Evolutionary conservation across 768 basidiomycete genomes (phyloP).

Genomic region (Albatrellus ellisii): DNA sequence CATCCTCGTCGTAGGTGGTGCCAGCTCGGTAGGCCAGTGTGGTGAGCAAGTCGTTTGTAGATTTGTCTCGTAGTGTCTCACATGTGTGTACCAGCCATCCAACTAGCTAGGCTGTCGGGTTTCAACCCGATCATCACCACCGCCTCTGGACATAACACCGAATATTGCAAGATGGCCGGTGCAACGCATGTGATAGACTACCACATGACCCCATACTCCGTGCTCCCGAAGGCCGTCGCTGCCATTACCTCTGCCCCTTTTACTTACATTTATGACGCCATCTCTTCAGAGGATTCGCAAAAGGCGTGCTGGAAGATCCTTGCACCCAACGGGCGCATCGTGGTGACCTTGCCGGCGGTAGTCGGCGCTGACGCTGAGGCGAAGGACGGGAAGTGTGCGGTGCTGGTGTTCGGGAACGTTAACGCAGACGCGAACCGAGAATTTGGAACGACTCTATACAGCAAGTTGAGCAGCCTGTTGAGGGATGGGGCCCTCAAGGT

Average conservation of each 20-base stretch:
- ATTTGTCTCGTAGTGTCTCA: neutral
- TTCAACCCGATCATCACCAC: conserved; percentile 14
- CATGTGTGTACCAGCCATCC: conserved; percentile 2
- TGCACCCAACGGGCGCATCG: conserved; percentile 5
- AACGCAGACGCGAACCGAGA: neutral
- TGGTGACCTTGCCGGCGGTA: neutral
- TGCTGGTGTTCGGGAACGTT: neutral
- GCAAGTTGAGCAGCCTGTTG: conserved; percentile 1
- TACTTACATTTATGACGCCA: conserved; percentile 8
- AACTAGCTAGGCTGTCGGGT: conserved; percentile 11
- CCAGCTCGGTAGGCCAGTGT: conserved; percentile 36
- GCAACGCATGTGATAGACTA: conserved; percentile 15
- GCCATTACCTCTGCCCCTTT: conserved; percentile 9
- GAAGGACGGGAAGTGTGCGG: neutral
- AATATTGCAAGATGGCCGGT: conserved; percentile 6
- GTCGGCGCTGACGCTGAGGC: neutral
- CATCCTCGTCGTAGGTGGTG: conserved; percentile 34
- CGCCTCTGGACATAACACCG: conserved; percentile 6
- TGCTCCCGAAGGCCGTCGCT: conserved; percentile 4
- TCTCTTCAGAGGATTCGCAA: conserved; percentile 11
- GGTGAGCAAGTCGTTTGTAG: conserved; percentile 19
- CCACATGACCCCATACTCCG: conserved; percentile 3
- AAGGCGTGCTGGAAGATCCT: conserved; percentile 8
- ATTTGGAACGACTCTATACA: conserved; percentile 4
- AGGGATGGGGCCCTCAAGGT: conserved; percentile 8